phyloP scores from a whole-genome alignment of 805 yeast species.

The Wickerhamiella australiensis region DNA sequence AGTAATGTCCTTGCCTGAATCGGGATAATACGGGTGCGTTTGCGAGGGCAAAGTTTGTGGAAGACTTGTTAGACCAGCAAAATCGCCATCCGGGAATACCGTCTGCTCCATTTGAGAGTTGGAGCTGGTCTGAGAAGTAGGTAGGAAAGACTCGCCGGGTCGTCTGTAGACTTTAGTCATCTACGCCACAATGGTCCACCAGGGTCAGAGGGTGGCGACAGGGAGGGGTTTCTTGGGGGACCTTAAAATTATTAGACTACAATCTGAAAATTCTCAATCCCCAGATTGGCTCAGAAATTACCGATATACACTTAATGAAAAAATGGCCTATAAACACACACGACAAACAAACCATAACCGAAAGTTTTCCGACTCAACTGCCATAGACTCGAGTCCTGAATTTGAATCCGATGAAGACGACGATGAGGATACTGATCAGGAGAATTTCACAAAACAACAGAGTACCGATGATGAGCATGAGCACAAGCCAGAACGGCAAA shows the following conservation, averaged over 20 bases:
- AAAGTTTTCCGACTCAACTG: neutral
- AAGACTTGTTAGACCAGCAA: neutral
- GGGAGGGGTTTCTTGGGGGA: neutral
- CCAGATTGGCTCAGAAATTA: neutral
- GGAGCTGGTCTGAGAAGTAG: neutral
- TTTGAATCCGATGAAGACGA: slow-evolving; percentile 35
- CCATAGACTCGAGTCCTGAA: neutral
- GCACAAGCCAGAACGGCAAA: slow-evolving; percentile 13
- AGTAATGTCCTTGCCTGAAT: neutral
- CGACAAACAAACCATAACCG: slow-evolving; percentile 9
- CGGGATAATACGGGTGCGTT: neutral
- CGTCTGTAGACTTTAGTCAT: neutral
- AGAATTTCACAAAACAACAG: slow-evolving; percentile 29
- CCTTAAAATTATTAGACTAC: neutral
- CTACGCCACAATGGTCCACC: neutral
- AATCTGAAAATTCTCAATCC: slow-evolving; percentile 4
- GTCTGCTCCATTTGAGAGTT: neutral
- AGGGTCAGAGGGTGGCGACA: neutral
- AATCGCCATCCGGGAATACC: neutral
- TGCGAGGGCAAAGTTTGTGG: neutral
- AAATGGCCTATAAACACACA: slow-evolving; percentile 11
- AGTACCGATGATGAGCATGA: slow-evolving; percentile 27
- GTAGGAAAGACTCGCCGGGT: neutral
- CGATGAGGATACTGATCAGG: slow-evolving; percentile 35
- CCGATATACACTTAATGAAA: neutral